Evolutionary conservation across 805 yeast genomes (phyloP).

Genomic region (Yamadazyma sp.): DNA sequence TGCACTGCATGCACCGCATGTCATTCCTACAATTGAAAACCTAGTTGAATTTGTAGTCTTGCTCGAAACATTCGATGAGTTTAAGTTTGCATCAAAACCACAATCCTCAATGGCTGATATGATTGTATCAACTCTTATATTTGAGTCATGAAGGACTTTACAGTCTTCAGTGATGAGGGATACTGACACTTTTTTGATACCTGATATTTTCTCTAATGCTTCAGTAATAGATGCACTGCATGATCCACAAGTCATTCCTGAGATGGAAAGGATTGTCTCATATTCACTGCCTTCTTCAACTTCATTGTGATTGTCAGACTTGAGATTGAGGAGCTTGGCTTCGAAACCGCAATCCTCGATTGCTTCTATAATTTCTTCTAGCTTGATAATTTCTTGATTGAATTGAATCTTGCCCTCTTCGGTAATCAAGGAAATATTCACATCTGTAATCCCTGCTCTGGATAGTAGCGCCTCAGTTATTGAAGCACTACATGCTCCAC

Average conservation of each 20-base stretch:
- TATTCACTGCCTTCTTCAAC: not conserved
- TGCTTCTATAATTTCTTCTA: constrained; percentile 15
- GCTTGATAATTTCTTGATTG: constrained; percentile 18
- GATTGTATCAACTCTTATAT: constrained; percentile 15
- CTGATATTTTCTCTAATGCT: constrained; percentile 22
- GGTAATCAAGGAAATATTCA: constrained; percentile 67
- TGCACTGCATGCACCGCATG: constrained; percentile 82
- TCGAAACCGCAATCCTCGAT: constrained; percentile 62
- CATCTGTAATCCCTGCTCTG: constrained; percentile 49
- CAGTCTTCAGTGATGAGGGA: constrained; percentile 40
- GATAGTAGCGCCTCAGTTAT: constrained; percentile 52
- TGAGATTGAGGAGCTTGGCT: constrained; percentile 7
- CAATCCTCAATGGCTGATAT: constrained; percentile 32
- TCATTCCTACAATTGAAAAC: constrained; percentile 68
- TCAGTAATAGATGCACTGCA: constrained; percentile 40
- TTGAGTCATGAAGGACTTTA: constrained; percentile 22
- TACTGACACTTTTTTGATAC: constrained; percentile 26
- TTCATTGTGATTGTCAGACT: not conserved
- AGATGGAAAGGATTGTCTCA: constrained; percentile 27
- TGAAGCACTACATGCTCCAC: constrained; percentile 75
- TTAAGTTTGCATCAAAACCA: constrained; percentile 54
- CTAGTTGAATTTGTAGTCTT: not conserved
- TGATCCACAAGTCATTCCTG: constrained; percentile 44
- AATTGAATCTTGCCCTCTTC: constrained; percentile 63
- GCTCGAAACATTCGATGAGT: not conserved